Base-by-base conservation (phyloP, 345 rosid species). In the Acer campestre region DNA sequence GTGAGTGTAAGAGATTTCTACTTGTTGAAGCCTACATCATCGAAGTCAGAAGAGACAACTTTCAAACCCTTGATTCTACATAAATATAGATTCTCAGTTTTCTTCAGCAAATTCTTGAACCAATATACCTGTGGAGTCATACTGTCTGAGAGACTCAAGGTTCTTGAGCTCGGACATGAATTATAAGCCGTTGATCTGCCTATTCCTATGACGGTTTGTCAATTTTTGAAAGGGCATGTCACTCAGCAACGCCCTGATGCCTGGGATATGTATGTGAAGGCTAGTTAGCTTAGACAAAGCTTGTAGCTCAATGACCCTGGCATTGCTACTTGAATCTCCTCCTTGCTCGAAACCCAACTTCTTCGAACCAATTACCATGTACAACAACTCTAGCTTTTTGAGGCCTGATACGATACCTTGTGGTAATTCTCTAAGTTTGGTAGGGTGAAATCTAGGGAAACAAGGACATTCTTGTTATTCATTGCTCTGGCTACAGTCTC, bases 401-500 rank as follows among this genome's bases (percentile, higher is more conserved):
- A 53, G 58, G n/a, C 20, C 7, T 14, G 2, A 53, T 14, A 16
- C n/a, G 7, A 53, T 17, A 53, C n/a, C n/a, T 16, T 53, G 20
- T 6, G 58, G 58, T 16, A 53, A 14, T 53, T 53, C 7, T 53
- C 7, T 6, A 53, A 53, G 58, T 14, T 53, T 53, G n/a, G n/a
- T 17, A 14, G 58, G n/a, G 6, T 17, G n/a, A 53, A 53, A 16
- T 53, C 58, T 53, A 16, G 6, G 17, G 58, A n/a, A n/a, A n/a
- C n/a, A n/a, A n/a, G n/a, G n/a, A n/a, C n/a, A n/a, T 61, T 23
- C 35, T 40, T 17, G 31, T 27, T 10, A 31, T 40, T 40, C 18
- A 79, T 7, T 22, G 75, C 75, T 14, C 18, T 46, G 16, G 65
- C 82, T 12, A 79, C 20, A 3, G 75, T 61, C 18, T 23, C 55